Percentiles rank a stretch among this genome's conserved stretches.
Evolutionary conservation across 2,329 filamentous ascomycete species (phyloP).

Genomic region (Bipolaris cookei): DNA sequence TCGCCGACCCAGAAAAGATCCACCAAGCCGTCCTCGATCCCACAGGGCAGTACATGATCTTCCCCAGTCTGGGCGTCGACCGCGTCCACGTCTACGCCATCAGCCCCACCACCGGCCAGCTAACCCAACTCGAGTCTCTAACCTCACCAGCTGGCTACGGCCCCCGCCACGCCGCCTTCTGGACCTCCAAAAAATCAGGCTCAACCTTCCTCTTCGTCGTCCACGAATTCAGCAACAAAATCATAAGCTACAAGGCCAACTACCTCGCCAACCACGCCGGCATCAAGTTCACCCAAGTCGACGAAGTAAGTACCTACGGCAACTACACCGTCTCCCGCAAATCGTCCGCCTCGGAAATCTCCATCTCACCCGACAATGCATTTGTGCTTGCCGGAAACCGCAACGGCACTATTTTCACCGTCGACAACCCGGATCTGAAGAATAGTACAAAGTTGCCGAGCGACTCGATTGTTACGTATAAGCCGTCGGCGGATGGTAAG

Average conservation of each 20-base stretch:
- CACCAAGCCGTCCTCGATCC: slow-evolving; percentile 72
- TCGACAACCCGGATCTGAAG: slow-evolving; percentile 53
- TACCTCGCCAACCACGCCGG: slow-evolving; percentile 54
- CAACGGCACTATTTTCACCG: slow-evolving; percentile 62
- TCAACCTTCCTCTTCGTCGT: slow-evolving; percentile 63
- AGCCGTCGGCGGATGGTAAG: slow-evolving; percentile 55
- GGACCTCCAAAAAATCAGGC: slow-evolving; percentile 24
- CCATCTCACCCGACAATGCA: slow-evolving; percentile 60
- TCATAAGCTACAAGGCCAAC: slow-evolving; percentile 63
- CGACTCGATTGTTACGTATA: slow-evolving; percentile 66
- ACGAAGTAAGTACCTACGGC: slow-evolving; percentile 54
- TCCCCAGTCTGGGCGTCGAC: slow-evolving; percentile 71
- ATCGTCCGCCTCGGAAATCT: slow-evolving; percentile 57
- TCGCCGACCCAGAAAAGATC: slow-evolving; percentile 56
- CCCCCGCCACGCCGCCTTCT: slow-evolving; percentile 70
- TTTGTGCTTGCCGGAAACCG: slow-evolving; percentile 74
- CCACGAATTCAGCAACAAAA: slow-evolving; percentile 65
- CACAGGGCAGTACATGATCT: slow-evolving; percentile 65
- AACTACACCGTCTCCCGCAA: slow-evolving; percentile 42
- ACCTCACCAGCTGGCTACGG: slow-evolving; percentile 62
- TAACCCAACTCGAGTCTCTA: slow-evolving; percentile 56
- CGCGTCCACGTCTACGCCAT: slow-evolving; percentile 65
- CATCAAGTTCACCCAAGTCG: slow-evolving; percentile 56
- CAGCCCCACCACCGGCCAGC: slow-evolving; percentile 51
- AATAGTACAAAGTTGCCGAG: slow-evolving; percentile 46